Base-by-base conservation (phyloP, 352 stramenopile genomes). In the Phytophthora brassicae region DNA sequence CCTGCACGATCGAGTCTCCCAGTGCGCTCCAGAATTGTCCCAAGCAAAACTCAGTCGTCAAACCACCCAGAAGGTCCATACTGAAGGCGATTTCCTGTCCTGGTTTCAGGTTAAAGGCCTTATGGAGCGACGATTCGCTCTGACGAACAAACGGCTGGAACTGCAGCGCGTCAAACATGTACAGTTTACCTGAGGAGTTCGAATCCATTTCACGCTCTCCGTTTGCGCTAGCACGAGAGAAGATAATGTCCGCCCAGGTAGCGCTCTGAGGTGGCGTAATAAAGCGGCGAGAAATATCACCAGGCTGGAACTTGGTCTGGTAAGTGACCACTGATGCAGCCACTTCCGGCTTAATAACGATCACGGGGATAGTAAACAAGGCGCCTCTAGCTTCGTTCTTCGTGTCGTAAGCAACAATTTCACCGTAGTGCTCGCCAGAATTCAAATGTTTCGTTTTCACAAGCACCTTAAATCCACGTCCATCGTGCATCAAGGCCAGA, bases 331-430 rank as follows among this genome's bases (percentile, higher is more conserved):
- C 69, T 1, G 74, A 74, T 16, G 60, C 41, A 19, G 45, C 51
- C 0, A 71, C 28, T 68, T 97, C 82, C 0, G 89, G 86, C 64
- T 94, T 94, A 43, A 97, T 84, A 16, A 97, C 81, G 22, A 78
- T 94, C 28, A 99, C 90, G 0, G 95, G 95, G 29, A 98, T 86
- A 33, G 68, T 83, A 58, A 98, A 99, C 14, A 98, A 28, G 4
- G 85, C 54, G 0, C 89, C 90, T 23, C 78, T 70, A 38, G 62
- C 60, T 31, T 84, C 68, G 46, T 94, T 77, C 46, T 78, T 66
- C 13, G 77, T 79, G 62, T 93, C 83, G 59, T 86, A 92, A 7
- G 84, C 94, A 23, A 86, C 56, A 31, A 99, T 88, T 60, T 92
- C 86, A 0, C 81, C 88, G 54, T 83, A 95, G 67, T 98, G 90